These are phyloP conservation scores for Leccinum longicurvipes DNA, from an alignment of 768 basidiomycete species.

Conservation along the genomic window DNA sequence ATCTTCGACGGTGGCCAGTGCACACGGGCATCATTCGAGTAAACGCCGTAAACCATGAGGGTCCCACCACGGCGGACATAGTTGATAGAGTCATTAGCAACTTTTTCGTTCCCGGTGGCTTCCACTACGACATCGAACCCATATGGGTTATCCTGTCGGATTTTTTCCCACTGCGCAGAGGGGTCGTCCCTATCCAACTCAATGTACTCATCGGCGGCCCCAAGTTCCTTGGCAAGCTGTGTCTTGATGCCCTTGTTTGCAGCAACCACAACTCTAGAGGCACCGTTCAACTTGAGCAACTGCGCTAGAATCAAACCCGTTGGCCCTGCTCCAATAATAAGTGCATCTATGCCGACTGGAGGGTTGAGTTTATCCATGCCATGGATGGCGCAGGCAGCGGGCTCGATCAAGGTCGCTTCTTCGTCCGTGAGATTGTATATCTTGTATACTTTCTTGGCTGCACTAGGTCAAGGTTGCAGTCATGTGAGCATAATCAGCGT, in stretches of 20 bases:
- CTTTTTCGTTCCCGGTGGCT: slow-evolving; percentile 78
- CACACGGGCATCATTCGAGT: slow-evolving; percentile 75
- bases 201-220: slow-evolving; percentile 78
- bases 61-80: slow-evolving; percentile 80
- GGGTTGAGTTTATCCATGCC: slow-evolving; percentile 81
- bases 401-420: slow-evolving; percentile 81
- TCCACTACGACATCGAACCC: slow-evolving; percentile 84
- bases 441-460: slow-evolving; percentile 74
- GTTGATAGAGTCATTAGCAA: slow-evolving; percentile 84
- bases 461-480: slow-evolving; percentile 31
- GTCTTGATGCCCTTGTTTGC: slow-evolving; percentile 88
- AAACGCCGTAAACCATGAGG: slow-evolving; percentile 83
- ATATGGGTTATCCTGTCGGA: slow-evolving; percentile 74
- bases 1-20: slow-evolving; percentile 87
- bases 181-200: slow-evolving; percentile 74
- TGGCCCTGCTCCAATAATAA: slow-evolving; percentile 82
- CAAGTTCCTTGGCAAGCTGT: slow-evolving; percentile 71
- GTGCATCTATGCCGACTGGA: slow-evolving; percentile 74
- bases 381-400: slow-evolving; percentile 84
- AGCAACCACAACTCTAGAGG: slow-evolving; percentile 71
- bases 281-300: slow-evolving; percentile 81
- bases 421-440: slow-evolving; percentile 80
- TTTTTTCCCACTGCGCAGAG: slow-evolving; percentile 66
- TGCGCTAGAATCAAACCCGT: slow-evolving; percentile 85
- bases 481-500: background rate